phyloP scores from a whole-genome alignment of 805 yeast genomes.

The Sporopachydermia lactativora region DNA sequence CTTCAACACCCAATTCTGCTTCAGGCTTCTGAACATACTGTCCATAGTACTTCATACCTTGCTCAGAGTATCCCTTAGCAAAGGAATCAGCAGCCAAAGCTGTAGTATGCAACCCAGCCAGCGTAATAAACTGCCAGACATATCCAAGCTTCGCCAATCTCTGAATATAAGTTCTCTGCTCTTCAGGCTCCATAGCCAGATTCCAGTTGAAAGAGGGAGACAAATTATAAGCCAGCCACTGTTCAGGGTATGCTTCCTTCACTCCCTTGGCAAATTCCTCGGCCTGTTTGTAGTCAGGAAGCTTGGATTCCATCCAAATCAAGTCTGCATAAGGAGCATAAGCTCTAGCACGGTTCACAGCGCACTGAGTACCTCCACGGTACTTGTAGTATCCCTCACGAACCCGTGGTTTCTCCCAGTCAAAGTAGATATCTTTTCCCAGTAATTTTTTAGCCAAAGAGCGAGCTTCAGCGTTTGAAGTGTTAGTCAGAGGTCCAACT shows the following conservation, averaged over 20 bases:
- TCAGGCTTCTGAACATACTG: slow-evolving; percentile 76
- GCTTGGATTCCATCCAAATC: slow-evolving; percentile 97
- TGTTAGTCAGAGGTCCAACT: slow-evolving; percentile 62
- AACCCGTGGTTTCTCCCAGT: slow-evolving; percentile 93
- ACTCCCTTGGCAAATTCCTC: slow-evolving; percentile 91
- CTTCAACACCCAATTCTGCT: slow-evolving; percentile 81
- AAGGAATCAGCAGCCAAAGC: slow-evolving; percentile 85
- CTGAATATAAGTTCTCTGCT: slow-evolving; percentile 81
- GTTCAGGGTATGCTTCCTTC: slow-evolving; percentile 62
- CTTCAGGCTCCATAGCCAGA: slow-evolving; percentile 74
- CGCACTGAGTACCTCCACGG: slow-evolving; percentile 94
- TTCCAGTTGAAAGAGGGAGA: slow-evolving; percentile 98
- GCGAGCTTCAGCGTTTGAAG: slow-evolving; percentile 71
- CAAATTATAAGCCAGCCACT: slow-evolving; percentile 94
- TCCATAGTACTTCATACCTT: slow-evolving; percentile 95
- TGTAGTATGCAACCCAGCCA: slow-evolving; percentile 93
- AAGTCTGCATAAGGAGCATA: slow-evolving; percentile 90
- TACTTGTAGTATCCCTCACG: slow-evolving; percentile 96
- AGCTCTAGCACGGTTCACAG: slow-evolving; percentile 92
- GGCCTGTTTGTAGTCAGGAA: slow-evolving; percentile 89
- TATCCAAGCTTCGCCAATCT: slow-evolving; percentile 81
- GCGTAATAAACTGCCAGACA: slow-evolving; percentile 95
- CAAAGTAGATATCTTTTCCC: slow-evolving; percentile 75
- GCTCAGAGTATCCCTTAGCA: slow-evolving; percentile 58
- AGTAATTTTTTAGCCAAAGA: slow-evolving; percentile 57